Percentiles rank a stretch among this genome's conserved stretches.
Evolutionary conservation across 345 rosid species (phyloP).

Genomic region (Limnanthes douglasii): DNA sequence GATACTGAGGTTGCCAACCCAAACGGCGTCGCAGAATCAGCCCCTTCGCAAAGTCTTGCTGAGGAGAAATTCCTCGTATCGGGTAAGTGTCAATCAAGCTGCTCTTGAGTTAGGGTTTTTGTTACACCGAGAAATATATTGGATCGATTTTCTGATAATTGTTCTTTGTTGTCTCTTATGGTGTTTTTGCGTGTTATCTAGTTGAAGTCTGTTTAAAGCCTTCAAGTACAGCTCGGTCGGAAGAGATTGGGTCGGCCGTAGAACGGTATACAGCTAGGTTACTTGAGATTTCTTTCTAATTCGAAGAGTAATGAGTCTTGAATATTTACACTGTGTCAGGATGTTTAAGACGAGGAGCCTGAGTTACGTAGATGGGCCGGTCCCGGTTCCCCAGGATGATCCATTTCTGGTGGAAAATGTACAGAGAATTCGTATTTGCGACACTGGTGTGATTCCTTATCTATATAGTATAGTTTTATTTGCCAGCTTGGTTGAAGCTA

Average conservation of each 20-base stretch:
- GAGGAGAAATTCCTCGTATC: constrained; percentile 53
- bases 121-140: background rate
- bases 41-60: no score
- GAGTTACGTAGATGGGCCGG: constrained; percentile 78
- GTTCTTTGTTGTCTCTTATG: background rate
- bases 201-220: constrained; percentile 92
- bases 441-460: constrained; percentile 33
- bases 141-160: background rate
- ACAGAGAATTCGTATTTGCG: constrained; percentile 53
- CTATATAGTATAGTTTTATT: no score
- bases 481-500: background rate
- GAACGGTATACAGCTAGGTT: constrained; percentile 31
- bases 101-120: background rate
- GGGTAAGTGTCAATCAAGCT: constrained; percentile 15
- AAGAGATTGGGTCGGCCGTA: constrained; percentile 53
- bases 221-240: constrained; percentile 64
- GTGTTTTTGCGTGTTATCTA: constrained; percentile 9
- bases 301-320: background rate
- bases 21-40: no score
- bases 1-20: no score
- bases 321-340: constrained; percentile 17
- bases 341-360: constrained; percentile 86
- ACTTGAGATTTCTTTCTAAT: background rate
- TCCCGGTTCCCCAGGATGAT: constrained; percentile 59
- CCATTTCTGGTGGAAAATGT: constrained; percentile 62